phyloP scores from a whole-genome alignment of 2,329 filamentous ascomycete species.

The Ramularia endophylla region DNA sequence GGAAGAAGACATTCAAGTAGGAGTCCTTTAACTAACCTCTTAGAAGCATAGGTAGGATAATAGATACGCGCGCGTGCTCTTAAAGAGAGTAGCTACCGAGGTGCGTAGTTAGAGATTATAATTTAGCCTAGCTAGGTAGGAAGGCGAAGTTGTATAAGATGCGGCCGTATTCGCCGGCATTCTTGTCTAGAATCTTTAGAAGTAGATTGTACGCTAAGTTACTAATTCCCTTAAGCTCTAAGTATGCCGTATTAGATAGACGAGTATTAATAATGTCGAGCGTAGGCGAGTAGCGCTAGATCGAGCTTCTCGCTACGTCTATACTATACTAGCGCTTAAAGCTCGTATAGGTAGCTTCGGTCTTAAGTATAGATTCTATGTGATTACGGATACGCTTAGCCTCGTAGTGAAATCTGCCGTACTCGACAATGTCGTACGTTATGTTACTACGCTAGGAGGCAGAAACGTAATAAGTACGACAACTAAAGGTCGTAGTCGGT shows the following conservation, averaged over 20 bases:
- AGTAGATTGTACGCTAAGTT: not conserved
- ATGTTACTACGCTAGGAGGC: not conserved
- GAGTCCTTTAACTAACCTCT: not conserved
- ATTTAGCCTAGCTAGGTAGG: not conserved
- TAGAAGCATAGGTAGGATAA: not conserved
- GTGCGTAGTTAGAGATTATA: not conserved
- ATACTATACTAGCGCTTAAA: not conserved
- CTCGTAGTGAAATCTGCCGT: slow-evolving; percentile 1
- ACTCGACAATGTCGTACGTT: not conserved
- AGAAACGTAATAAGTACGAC: not conserved
- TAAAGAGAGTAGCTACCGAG: not conserved
- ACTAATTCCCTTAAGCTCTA: not conserved
- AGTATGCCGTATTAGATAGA: not conserved
- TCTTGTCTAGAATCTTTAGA: not conserved
- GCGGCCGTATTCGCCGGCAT: not conserved
- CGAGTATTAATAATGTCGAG: slow-evolving; percentile 1
- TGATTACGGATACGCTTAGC: slow-evolving; percentile 1
- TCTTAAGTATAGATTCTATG: not conserved
- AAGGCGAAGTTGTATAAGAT: not conserved
- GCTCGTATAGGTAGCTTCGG: too few relatives aligned
- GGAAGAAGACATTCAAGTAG: not conserved
- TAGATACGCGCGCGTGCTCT: not conserved
- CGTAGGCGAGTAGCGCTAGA: not conserved
- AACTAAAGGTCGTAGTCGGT: not conserved
- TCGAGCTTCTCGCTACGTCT: not conserved